These are phyloP conservation scores for Candida sanyiensis DNA, from an alignment of 805 yeast genomes.

Conservation along the genomic window DNA sequence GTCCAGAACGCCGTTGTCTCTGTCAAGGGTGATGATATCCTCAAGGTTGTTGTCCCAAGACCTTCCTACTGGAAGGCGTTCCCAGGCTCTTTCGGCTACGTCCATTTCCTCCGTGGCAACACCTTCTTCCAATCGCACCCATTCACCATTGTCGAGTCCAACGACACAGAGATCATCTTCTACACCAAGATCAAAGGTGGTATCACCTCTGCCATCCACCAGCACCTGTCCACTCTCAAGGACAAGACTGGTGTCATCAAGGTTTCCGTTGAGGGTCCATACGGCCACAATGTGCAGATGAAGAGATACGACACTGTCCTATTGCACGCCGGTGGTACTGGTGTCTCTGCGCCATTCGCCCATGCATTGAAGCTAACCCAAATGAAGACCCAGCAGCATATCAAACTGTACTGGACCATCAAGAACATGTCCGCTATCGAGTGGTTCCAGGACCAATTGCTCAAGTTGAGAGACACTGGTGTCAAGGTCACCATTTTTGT, in stretches of 20 bases:
- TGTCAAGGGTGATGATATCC: constrained; percentile 33
- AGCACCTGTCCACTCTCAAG: constrained; percentile 28
- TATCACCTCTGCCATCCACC: constrained; percentile 38
- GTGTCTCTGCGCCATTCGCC: constrained; percentile 44
- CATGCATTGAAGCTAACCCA: constrained; percentile 29
- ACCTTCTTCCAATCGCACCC: constrained; percentile 68
- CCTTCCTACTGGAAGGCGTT: constrained; percentile 42
- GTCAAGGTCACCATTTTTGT: constrained; percentile 33
- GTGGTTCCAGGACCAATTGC: constrained; percentile 44
- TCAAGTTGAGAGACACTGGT: constrained; percentile 21
- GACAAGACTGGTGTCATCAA: constrained; percentile 24
- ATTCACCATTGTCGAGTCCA: constrained; percentile 45
- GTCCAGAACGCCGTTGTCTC: constrained; percentile 14
- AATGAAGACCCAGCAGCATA: constrained; percentile 23
- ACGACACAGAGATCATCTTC: constrained; percentile 29
- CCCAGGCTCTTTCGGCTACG: constrained; percentile 51
- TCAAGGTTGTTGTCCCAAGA: constrained; percentile 34
- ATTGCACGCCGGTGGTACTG: constrained; percentile 45
- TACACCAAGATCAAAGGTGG: constrained; percentile 49
- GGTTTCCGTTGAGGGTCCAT: constrained; percentile 53
- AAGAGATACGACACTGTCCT: constrained; percentile 32
- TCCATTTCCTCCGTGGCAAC: constrained; percentile 45
- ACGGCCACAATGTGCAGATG: constrained; percentile 40
- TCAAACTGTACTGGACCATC: constrained; percentile 59
- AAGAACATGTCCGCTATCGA: constrained; percentile 43